These are phyloP conservation scores for Nakazawaea siamensis DNA, from an alignment of 805 yeast genomes.

Conservation along the genomic window DNA sequence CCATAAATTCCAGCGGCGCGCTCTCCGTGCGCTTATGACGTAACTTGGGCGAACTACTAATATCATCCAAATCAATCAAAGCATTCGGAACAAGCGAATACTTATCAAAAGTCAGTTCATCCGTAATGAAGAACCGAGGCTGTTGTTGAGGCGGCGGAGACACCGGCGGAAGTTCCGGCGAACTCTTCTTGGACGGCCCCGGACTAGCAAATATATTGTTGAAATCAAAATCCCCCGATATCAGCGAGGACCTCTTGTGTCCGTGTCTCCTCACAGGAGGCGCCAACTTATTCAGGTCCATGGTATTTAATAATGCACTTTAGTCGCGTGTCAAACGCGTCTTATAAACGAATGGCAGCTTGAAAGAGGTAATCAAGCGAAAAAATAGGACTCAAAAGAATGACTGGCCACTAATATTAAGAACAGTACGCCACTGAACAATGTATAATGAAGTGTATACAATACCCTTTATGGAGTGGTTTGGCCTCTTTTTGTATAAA, in stretches of 20 bases:
- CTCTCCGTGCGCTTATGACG: conserved; percentile 10
- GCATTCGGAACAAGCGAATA: conserved; percentile 23
- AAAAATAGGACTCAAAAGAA: too few relatives aligned
- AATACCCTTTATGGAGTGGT: too few relatives aligned
- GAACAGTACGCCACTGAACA: too few relatives aligned
- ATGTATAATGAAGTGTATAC: too few relatives aligned
- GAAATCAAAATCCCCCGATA: conserved; percentile 74
- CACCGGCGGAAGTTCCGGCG: neutral
- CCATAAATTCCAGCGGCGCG: conserved; percentile 9
- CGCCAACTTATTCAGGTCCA: conserved; percentile 1
- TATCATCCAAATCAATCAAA: conserved; percentile 23
- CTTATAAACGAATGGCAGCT: too few relatives aligned
- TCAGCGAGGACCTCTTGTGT: conserved; percentile 82
- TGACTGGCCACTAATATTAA: too few relatives aligned
- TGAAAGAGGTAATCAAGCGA: too few relatives aligned
- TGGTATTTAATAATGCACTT: too few relatives aligned
- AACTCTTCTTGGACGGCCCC: neutral
- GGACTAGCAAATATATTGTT: neutral
- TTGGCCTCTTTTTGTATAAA: too few relatives aligned
- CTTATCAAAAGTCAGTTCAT: conserved; percentile 20
- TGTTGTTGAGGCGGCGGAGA: neutral
- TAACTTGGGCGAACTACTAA: conserved; percentile 4
- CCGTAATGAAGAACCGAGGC: conserved; percentile 23
- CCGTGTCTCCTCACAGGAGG: conserved; percentile 45
- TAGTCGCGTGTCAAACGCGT: too few relatives aligned